Conservation (phyloP, 495 filamentous ascomycete genomes). For the Aspergillus taichungensis region DNA sequence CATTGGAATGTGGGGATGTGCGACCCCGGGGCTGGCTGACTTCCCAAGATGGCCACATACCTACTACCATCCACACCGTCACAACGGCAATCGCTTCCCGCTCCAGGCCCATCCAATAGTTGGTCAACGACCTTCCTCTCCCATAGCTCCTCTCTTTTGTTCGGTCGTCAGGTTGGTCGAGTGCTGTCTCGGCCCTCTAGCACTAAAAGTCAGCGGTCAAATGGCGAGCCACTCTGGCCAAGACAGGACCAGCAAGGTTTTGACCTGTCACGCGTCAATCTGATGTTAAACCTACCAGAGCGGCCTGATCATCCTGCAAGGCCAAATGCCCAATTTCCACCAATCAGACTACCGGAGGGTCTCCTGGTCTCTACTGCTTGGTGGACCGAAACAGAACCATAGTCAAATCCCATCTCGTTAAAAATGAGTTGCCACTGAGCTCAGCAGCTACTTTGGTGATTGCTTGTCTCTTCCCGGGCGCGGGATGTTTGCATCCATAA, state of each 20-base stretch:
- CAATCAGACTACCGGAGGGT: conserved; percentile 4
- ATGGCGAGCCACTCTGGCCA: background rate
- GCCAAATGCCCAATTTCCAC: conserved; percentile 8
- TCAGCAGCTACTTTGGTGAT: conserved; percentile 2
- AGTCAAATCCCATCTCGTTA: background rate
- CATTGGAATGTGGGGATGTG: background rate
- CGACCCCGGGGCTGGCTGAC: background rate
- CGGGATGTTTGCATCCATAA: conserved; percentile 7
- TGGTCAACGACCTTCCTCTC: too few species aligned
- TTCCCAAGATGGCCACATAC: too few species aligned
- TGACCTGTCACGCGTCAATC: conserved; percentile 34
- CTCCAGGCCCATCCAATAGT: too few species aligned
- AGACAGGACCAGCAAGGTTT: conserved; percentile 5
- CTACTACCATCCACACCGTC: background rate
- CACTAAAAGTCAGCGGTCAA: too few species aligned
- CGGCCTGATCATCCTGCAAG: conserved; percentile 3
- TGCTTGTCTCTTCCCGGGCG: conserved; percentile 11
- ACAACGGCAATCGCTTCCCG: background rate
- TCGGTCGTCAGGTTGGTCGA: too few species aligned
- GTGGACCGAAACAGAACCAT: background rate
- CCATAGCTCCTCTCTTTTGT: too few species aligned
- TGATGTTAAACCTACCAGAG: conserved; percentile 3
- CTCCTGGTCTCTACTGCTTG: background rate
- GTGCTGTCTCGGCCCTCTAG: too few species aligned
- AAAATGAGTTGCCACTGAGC: background rate